Evolutionary conservation across 176 grass and related monocot species (phyloP), one percentile per base, ranked within the genome.

Genomic region (Miscanthus lutarioriparius): DNA sequence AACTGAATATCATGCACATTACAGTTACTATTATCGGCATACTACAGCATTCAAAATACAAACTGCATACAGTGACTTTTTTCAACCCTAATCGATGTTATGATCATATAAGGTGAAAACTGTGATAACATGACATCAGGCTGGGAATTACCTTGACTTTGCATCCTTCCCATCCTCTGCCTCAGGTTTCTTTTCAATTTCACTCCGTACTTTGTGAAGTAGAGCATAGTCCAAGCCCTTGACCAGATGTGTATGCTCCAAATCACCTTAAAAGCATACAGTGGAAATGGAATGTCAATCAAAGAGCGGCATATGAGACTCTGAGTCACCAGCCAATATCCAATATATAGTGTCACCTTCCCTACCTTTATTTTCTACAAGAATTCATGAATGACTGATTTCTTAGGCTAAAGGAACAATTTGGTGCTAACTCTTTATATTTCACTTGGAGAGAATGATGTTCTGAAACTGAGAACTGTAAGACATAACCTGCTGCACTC

Each of bases 191-290:
- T 98, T 98, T 7, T 98, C 95, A 85, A 93, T 98, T 92, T 98
- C 96, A 95, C 96, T 98, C 40, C 91, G 86, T 70, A 98, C 80
- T 30, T 30, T 98, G 86, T 95, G 91, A 77, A 98, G 96, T 85
- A 98, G 82, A 90, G 96, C 96, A 90, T 89, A 98, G 89, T 95
- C 96, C 87, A 98, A 89, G 38, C 96, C 96, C 90, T 95, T 98
- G 51, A 98, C 96, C 82, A 98, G 87, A 93, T 98, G 93, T 64
- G 96, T 95, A 68, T 95, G 96, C 86, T 98, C 96, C 93, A 98
- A 83, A 82, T 98, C 93, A 72, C 96, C 96, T 98, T 82, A 76
- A 74, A 48, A 93, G 43, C 73, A 91, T 36, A 74, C 67, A 53
- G 22, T 64, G 64, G 45, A 32, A 84, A 88, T 67, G 12, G 7